These are phyloP conservation scores for Boechera divaricarpa DNA, from an alignment of 345 rosid species.

Conservation along the genomic window DNA sequence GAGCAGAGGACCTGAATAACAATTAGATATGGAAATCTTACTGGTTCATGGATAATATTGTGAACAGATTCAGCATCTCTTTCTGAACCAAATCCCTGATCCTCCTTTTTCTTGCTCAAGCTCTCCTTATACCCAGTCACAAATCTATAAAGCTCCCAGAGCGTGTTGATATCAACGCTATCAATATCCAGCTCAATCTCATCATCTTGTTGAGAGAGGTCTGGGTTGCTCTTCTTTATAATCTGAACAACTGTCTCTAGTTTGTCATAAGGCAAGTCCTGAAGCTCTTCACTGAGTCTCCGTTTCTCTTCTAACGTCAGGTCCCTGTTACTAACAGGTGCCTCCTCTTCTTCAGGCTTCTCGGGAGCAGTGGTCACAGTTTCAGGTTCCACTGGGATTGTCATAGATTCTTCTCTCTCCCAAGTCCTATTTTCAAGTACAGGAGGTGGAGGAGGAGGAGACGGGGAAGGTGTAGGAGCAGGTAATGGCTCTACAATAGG, in stretches of 20 bases:
- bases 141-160: slow-evolving; percentile 86
- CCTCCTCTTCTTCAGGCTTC: slow-evolving; percentile 57
- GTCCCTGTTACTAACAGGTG: slow-evolving; percentile 51
- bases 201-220: slow-evolving; percentile 78
- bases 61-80: slow-evolving; percentile 52
- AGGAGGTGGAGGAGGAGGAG: slow-evolving; percentile 1
- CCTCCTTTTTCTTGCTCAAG: slow-evolving; percentile 56
- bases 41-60: slow-evolving; percentile 42
- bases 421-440: slow-evolving; percentile 34
- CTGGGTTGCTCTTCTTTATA: slow-evolving; percentile 78
- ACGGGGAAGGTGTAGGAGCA: slow-evolving; percentile 40
- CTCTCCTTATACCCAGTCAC: slow-evolving; percentile 59
- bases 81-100: slow-evolving; percentile 52
- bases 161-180: slow-evolving; percentile 73
- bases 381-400: slow-evolving; percentile 48
- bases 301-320: slow-evolving; percentile 89
- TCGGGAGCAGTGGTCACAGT: slow-evolving; percentile 34
- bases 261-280: slow-evolving; percentile 78
- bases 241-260: slow-evolving; percentile 79
- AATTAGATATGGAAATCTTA: slow-evolving; percentile 30
- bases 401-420: slow-evolving; percentile 57
- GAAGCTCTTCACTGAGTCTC: slow-evolving; percentile 70
- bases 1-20: slow-evolving; percentile 28
- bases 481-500: slow-evolving; percentile 36
- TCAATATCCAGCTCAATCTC: slow-evolving; percentile 95